phyloP scores from a whole-genome alignment of 2,329 filamentous ascomycete genomes.

The Tolypocladium endophyticum region DNA sequence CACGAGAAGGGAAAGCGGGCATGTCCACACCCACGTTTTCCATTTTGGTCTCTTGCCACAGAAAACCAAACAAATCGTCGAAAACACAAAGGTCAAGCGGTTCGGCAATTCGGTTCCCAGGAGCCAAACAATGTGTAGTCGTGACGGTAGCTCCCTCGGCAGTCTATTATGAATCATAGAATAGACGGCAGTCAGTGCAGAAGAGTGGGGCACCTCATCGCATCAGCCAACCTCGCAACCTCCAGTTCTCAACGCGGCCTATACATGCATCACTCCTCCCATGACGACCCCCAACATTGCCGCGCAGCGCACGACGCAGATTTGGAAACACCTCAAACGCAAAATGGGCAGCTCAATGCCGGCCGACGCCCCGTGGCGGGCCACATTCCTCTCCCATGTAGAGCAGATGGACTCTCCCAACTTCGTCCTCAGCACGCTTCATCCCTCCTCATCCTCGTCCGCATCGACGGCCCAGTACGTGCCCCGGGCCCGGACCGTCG shows the following conservation, averaged over 20 bases:
- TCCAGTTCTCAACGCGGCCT: too few species aligned
- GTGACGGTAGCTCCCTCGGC: neutral
- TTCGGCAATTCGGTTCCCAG: neutral
- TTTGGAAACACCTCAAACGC: slow-evolving; percentile 14
- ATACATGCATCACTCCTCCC: neutral
- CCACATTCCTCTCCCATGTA: slow-evolving; percentile 40
- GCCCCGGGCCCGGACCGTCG: slow-evolving; percentile 64
- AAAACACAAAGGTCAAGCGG: neutral
- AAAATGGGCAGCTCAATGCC: slow-evolving; percentile 14
- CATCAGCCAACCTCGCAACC: neutral
- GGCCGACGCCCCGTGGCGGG: slow-evolving; percentile 41
- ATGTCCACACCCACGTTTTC: neutral
- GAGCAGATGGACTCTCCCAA: slow-evolving; percentile 33
- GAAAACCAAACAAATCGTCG: neutral
- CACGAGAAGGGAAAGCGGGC: neutral
- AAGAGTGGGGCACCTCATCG: neutral
- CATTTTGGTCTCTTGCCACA: neutral
- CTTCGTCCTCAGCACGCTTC: slow-evolving; percentile 42
- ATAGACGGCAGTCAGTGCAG: neutral
- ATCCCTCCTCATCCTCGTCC: slow-evolving; percentile 10
- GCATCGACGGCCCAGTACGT: slow-evolving; percentile 11
- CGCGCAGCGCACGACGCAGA: neutral
- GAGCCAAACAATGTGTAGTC: neutral
- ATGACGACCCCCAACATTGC: neutral
- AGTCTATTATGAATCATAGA: neutral